Base-by-base conservation (phyloP, 805 yeast genomes). In the Pichia ethanolica region DNA sequence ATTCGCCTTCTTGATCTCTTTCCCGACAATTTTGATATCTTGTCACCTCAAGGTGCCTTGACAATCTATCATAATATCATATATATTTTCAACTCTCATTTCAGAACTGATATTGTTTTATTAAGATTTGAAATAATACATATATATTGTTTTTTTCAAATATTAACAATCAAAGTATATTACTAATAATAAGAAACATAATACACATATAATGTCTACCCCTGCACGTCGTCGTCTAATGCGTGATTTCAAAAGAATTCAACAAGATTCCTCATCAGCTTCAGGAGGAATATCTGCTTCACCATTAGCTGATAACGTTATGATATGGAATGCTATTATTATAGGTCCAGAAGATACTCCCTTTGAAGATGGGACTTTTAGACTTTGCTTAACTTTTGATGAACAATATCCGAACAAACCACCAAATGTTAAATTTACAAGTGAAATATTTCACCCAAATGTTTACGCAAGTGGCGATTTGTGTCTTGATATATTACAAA, bases 201-300 rank as follows among this genome's bases (percentile, higher is more conserved):
- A n/a, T n/a, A n/a, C n/a, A 20, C 20, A 20, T 20, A 20, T 20
- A 39, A 91, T 91, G 99, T 90, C 98, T 7, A 93, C 99, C 7
- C 93, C 97, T 13, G 99, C 99, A n/a, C 82, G 96, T 67, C 86
- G 97, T 81, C 82, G 99, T 72, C 81, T 93, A 61, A 93, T 93
- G 98, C 86, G 99, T 68, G 99, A 93, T 70, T 89, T 93, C 71
- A 90, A 89, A 83, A 83, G 98, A 59, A 90, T 93, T 84, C 97
- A 93, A 68, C 93, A 86, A 71, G 99, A 93, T 68, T 93, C 98
- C 11, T 44, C 49, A 10, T 46, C 51, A 11, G 51, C 56, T 5
- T 97, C 99, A 27, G 93, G 95, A 34, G 99, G 99, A 13, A 96
- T 93, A 10, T 87, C 96, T 6, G 99, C 99, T 0, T 87, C 96